Percentiles rank a stretch among this genome's conserved stretches.
Conservation (phyloP, 345 rosid genomes). For the Euphorbia peplus region DNA sequence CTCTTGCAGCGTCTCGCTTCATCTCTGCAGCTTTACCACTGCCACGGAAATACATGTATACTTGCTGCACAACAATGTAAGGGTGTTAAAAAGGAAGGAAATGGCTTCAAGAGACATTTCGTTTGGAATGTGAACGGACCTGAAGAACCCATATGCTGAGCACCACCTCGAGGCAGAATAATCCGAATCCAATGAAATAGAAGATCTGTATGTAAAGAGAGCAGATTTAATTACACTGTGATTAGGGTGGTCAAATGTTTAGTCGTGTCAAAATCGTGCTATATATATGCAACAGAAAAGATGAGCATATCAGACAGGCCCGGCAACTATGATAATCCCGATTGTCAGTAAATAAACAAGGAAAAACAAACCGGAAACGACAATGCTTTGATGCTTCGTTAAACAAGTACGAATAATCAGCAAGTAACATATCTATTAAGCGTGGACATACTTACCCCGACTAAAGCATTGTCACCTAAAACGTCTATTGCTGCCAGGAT, state of each 20-base stretch:
- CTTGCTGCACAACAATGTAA: constrained; percentile 22
- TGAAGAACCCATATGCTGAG: constrained; percentile 36
- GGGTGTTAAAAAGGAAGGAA: not conserved
- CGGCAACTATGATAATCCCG: no score
- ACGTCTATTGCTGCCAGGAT: constrained; percentile 31
- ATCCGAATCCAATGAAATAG: constrained; percentile 34
- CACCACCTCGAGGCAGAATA: constrained; percentile 26
- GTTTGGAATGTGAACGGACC: constrained; percentile 4
- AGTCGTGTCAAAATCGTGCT: no score
- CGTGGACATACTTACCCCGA: constrained; percentile 26
- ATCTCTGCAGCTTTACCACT: constrained; percentile 34
- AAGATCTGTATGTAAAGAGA: constrained; percentile 23
- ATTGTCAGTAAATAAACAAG: not conserved
- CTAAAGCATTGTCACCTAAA: constrained; percentile 11
- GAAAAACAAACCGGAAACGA: not conserved
- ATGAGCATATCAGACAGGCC: no score
- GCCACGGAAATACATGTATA: constrained; percentile 36
- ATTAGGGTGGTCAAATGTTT: no score
- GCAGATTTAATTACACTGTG: not conserved
- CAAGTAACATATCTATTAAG: no score
- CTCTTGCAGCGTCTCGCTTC: constrained; percentile 34
- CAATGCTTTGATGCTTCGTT: not conserved
- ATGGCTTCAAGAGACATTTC: not conserved
- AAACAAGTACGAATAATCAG: no score
- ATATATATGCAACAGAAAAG: no score